phyloP scores from a whole-genome alignment of 768 basidiomycete genomes.

The Agrocybe chaxingu region DNA sequence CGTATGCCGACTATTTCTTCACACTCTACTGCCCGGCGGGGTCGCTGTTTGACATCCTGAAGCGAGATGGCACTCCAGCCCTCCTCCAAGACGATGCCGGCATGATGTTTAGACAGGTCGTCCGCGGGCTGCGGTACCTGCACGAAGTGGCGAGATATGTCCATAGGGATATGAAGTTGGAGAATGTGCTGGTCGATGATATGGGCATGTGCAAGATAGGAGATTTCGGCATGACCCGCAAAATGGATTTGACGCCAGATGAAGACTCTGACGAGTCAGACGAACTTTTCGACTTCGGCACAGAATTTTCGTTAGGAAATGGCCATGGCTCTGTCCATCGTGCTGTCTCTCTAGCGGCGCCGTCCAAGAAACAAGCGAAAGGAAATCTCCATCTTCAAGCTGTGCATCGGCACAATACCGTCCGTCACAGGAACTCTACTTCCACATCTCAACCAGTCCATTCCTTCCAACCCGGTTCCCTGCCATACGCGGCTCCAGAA shows the following conservation, averaged over 20 bases:
- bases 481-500: constrained; percentile 91
- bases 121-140: constrained; percentile 77
- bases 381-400: constrained; percentile 23
- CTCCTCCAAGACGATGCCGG: constrained; percentile 76
- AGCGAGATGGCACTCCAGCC: constrained; percentile 63
- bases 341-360: constrained; percentile 35
- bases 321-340: constrained; percentile 29
- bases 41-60: constrained; percentile 80
- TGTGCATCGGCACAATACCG: constrained; percentile 35
- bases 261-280: constrained; percentile 34
- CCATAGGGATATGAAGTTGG: constrained; percentile 95
- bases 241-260: constrained; percentile 45
- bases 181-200: constrained; percentile 93
- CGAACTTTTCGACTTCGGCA: constrained; percentile 18
- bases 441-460: constrained; percentile 25
- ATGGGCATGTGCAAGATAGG: constrained; percentile 81
- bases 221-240: constrained; percentile 81
- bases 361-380: constrained; percentile 23
- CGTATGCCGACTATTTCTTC: constrained; percentile 74
- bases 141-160: constrained; percentile 75
- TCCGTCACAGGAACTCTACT: constrained; percentile 51
- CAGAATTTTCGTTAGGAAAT: constrained; percentile 8
- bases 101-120: constrained; percentile 85
- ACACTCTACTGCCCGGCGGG: constrained; percentile 84
- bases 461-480: constrained; percentile 69